These are phyloP conservation scores for Saturnispora zaruensis DNA, from an alignment of 805 yeast species.

Conservation along the genomic window DNA sequence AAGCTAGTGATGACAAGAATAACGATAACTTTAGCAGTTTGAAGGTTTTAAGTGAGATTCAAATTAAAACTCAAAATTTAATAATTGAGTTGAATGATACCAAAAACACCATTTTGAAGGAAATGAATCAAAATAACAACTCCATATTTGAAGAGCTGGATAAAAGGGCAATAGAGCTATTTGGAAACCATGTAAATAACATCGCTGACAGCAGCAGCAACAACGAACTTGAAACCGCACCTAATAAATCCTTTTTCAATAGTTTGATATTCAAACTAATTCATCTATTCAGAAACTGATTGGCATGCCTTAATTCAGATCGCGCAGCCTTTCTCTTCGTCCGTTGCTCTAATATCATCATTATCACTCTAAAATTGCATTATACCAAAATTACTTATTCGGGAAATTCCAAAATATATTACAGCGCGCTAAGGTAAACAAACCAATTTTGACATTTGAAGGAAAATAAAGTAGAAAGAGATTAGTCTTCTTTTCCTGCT, in stretches of 20 bases:
- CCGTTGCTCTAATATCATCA: neutral
- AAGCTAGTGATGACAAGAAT: neutral
- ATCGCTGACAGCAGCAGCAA: neutral
- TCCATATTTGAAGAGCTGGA: neutral
- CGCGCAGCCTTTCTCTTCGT: neutral
- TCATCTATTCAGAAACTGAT: neutral
- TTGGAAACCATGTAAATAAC: neutral
- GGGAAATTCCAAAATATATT: neutral
- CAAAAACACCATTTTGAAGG: neutral
- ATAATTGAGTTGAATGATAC: slow-evolving; percentile 1
- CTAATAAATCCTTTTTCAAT: neutral
- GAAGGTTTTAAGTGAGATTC: neutral
- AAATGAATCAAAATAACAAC: neutral
- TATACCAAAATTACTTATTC: neutral
- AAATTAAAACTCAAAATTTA: neutral
- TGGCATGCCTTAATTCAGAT: neutral
- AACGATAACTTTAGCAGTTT: neutral
- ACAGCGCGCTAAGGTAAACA: neutral
- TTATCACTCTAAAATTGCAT: neutral
- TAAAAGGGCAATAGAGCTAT: neutral
- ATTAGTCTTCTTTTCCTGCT: neutral
- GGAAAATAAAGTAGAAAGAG: neutral
- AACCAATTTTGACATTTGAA: neutral
- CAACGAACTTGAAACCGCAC: neutral
- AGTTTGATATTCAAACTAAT: neutral